phyloP scores from a whole-genome alignment of 441 rosid genomes.

The Biscutella laevigata region DNA sequence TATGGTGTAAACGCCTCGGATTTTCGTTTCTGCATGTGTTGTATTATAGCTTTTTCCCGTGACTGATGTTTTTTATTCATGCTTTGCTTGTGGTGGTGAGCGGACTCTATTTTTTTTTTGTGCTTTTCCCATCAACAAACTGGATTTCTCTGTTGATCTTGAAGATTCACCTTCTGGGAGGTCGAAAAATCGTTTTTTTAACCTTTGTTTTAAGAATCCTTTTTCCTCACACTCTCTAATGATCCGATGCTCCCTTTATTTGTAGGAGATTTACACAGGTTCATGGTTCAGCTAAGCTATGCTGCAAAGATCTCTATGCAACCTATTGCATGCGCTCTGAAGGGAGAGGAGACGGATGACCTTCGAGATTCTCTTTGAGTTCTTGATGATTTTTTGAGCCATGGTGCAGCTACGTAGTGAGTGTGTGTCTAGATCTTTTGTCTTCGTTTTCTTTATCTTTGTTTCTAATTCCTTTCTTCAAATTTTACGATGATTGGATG shows the following conservation, averaged over 20 bases:
- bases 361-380: conserved; percentile 45
- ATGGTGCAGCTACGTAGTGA: conserved; percentile 52
- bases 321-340: conserved; percentile 40
- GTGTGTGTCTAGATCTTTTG: conserved; percentile 12
- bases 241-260: background rate
- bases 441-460: too few species aligned
- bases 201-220: background rate
- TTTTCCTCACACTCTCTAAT: background rate
- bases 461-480: too few species aligned
- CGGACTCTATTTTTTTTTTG: conserved; percentile 43
- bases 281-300: conserved; percentile 39
- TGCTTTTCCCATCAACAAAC: conserved; percentile 38
- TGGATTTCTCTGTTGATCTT: conserved; percentile 45
- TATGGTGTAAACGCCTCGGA: too few species aligned
- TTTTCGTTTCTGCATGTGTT: too few species aligned
- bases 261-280: conserved; percentile 23
- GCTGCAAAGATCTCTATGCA: conserved; percentile 47
- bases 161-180: conserved; percentile 39
- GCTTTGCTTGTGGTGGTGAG: conserved; percentile 61
- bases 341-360: conserved; percentile 40
- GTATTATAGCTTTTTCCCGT: too few species aligned
- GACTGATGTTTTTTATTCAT: too few species aligned
- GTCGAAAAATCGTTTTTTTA: conserved; percentile 15
- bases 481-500: too few species aligned
- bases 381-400: conserved; percentile 41